Base-by-base conservation (phyloP, 116 monocot species). In the Thalassia testudinum region DNA sequence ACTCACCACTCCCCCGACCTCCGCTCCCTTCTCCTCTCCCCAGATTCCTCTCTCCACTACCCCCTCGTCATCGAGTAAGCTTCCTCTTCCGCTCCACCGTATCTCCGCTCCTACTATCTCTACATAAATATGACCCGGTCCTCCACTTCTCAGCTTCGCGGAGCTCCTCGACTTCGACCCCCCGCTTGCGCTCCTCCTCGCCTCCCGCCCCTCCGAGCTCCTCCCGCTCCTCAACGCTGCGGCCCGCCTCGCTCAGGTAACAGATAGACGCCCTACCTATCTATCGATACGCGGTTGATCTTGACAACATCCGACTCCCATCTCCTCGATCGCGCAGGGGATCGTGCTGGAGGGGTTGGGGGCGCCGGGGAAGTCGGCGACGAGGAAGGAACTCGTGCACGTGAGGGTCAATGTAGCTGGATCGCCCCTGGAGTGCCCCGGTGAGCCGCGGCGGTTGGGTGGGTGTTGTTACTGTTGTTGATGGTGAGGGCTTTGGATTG, bases 361-460 rank as follows among this genome's bases (percentile, higher is more conserved):
- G 57, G 79, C 65, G 45, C 25, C 72, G 55, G 70, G 25, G 21
- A 56, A 55, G 24, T 52, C 22, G 1, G 60, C 66, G 14, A 57
- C 29, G 50, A 29, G 58, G 23, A 97, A 89, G 72, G 68, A 72
- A 49, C 77, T 77, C 38, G 68, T 99, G 52, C 97, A 86, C 52
- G 79, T 99, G 50, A 66, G 97, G 51, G 72, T 99, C 60, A 72
- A 86, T 42, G 66, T 82, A 56, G 26, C 57, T 8, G 97, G 90
- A 1, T 99, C 97, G 2, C 90, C 97, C 2, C 57, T 99, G 38
- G 90, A 99, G 43, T 90, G 53, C 42, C 86, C 90, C 20, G 97
- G 97, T 99, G 56, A 26, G 37, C 0, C 10, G 30, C 30, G 10
- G 10, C 10, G 30, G 30, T 34, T 34, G n/a, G n/a, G n/a, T n/a